A percentile compares a stretch with the other conserved stretches of the same genome.
Evolutionary conservation across 179 eudicot genomes (phyloP).

Genomic region (Beta macrorhiza): DNA sequence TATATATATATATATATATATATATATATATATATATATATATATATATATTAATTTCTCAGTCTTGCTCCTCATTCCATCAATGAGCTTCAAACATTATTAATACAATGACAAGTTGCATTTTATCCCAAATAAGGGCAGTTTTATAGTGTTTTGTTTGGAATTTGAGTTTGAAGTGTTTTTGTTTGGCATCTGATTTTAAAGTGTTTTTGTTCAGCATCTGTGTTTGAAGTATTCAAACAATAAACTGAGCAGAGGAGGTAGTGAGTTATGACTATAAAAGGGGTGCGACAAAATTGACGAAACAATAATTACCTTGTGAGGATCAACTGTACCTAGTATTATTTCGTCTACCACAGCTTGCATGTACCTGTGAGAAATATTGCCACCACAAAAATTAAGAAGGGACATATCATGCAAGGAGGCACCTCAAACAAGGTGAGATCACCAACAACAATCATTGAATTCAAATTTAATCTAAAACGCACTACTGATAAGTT

Average conservation of each 20-base stretch:
- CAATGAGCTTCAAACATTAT: neutral
- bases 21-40: neutral
- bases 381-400: constrained; percentile 16
- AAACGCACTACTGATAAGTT: neutral
- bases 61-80: neutral
- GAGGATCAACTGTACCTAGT: constrained; percentile 57
- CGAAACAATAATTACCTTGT: constrained; percentile 49
- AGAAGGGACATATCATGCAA: neutral
- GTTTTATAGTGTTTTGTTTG: no score
- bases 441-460: neutral
- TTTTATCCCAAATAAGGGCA: neutral
- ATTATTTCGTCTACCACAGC: constrained; percentile 87
- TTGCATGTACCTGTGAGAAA: constrained; percentile 84
- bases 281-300: neutral
- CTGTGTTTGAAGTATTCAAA: neutral
- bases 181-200: neutral
- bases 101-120: constrained; percentile 12
- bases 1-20: neutral
- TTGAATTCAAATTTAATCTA: neutral
- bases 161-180: no score
- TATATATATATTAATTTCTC: neutral
- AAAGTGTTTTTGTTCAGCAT: neutral
- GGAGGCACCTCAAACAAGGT: neutral
- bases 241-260: constrained; percentile 7
- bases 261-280: neutral